Conservation (phyloP, 2,329 filamentous ascomycete genomes). For the Cordyceps tenuipes region DNA sequence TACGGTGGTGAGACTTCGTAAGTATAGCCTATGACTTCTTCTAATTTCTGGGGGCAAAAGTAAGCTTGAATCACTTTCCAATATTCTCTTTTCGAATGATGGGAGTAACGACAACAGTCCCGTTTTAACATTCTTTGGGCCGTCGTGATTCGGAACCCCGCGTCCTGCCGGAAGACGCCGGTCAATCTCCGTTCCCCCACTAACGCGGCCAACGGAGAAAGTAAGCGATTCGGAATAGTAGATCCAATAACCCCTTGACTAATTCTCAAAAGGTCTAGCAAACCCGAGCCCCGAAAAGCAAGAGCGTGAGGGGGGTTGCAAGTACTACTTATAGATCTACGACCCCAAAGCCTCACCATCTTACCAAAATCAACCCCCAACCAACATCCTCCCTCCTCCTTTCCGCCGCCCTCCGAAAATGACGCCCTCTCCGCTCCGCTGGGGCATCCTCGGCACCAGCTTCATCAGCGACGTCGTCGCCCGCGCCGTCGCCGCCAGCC, state of each 20-base stretch:
- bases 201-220: neutral
- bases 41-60: too few species aligned
- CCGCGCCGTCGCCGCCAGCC: constrained; percentile 17
- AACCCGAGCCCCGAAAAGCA: neutral
- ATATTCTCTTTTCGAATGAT: too few species aligned
- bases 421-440: constrained; percentile 17
- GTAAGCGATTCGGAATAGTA: neutral
- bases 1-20: too few species aligned
- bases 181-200: constrained; percentile 4
- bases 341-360: neutral
- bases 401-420: neutral
- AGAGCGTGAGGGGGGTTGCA: neutral
- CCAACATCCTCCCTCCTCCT: neutral
- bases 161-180: neutral
- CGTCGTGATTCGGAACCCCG: neutral
- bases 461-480: constrained; percentile 22
- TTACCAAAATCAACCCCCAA: neutral
- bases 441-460: constrained; percentile 22
- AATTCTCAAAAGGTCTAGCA: constrained; percentile 1
- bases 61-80: too few species aligned
- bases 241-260: neutral
- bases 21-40: too few species aligned
- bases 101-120: too few species aligned
- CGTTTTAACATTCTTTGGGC: too few species aligned
- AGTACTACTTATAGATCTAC: too few species aligned